Base-by-base conservation (phyloP, 345 rosid genomes). In the Eucalyptus tenuipes region DNA sequence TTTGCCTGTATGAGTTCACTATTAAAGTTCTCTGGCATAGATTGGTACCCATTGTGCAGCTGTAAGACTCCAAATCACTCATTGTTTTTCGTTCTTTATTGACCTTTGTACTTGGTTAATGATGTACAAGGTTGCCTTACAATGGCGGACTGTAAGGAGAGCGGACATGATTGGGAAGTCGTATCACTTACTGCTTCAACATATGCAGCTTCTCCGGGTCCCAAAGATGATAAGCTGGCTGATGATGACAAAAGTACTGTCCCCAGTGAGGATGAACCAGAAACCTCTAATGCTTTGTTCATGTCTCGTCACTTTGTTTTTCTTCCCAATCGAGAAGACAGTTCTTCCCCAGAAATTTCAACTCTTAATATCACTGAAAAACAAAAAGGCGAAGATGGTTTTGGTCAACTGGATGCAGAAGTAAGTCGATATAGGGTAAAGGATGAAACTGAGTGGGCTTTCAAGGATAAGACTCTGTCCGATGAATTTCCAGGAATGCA, bases 81-180 rank as follows among this genome's bases (percentile, higher is more conserved):
- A 75, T 37, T 75, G 14, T 75, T 37, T 24, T 20, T 75, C 7
- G 2, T 75, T 37, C 45, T 75, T 75, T 75, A 75, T 75, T 75
- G 82, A 75, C 47, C 82, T 75, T 71, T 10, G 47, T 6, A 75
- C 27, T 20, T 37, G 82, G 47, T 37, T 75, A 10, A 75, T 75
- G 82, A 10, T 75, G 47, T 37, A 37, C 82, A 75, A 11, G 82
- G 82, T 75, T 37, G 27, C 82, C 11, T 37, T 37, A 75, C 82
- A 37, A 75, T 81, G 79, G 93, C 91, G 87, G 96, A 89, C 85
- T 92, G 89, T 88, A 87, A 57, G 33, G 45, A 92, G 7, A 96
- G 94, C 37, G 97, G 97, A 88, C 94, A 93, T 85, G 99, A 97
- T 87, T 98, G 99, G 99, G 99, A 98, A 93, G 98, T 98, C 31